Conservation (phyloP, 2,329 filamentous ascomycete species). For the Zasmidium citrigriseum region DNA sequence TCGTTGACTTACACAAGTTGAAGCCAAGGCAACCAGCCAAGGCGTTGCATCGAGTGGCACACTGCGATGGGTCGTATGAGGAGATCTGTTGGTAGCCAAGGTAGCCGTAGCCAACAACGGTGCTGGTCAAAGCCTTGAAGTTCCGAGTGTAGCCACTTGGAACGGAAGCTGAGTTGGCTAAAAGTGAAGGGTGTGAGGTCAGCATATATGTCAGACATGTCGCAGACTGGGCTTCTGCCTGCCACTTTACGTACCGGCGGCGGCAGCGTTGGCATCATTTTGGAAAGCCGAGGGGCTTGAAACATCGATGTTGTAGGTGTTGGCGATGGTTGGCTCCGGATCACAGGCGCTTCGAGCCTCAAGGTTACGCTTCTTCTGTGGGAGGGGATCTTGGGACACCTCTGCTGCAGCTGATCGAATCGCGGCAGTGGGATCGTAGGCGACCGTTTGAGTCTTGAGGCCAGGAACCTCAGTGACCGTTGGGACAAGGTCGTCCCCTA, state of each 20-base stretch:
- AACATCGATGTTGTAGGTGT: not conserved
- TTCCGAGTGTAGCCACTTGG: not conserved
- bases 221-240: too few species aligned
- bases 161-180: not conserved
- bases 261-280: not conserved
- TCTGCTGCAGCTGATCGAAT: not conserved
- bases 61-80: not conserved
- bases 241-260: too few species aligned
- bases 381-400: not conserved
- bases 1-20: not conserved
- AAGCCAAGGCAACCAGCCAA: not conserved
- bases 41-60: not conserved
- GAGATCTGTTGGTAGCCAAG: not conserved
- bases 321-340: not conserved
- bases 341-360: not conserved
- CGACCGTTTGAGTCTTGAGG: not conserved
- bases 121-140: not conserved
- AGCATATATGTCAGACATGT: too few species aligned
- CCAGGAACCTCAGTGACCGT: not conserved
- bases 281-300: not conserved
- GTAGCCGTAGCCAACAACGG: not conserved
- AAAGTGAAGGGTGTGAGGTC: too few species aligned
- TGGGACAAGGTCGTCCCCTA: not conserved
- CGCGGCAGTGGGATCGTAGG: not conserved
- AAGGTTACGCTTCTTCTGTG: not conserved